Evolutionary conservation across 2,329 filamentous ascomycete genomes (phyloP).

Genomic region (Ustulina deusta): DNA sequence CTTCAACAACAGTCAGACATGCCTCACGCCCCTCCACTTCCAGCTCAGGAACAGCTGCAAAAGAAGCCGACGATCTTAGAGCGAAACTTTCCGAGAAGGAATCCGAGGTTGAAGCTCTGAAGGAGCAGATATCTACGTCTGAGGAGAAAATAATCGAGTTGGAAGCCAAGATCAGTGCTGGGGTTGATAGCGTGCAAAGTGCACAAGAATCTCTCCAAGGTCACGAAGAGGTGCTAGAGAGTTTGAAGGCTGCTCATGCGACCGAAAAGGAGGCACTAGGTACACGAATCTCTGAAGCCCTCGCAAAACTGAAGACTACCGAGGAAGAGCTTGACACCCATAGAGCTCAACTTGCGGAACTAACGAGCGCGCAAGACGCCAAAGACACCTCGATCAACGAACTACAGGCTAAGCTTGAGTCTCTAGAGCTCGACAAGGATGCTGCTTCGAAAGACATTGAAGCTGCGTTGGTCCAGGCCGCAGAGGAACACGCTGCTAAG

Average conservation of each 20-base stretch:
- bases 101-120: constrained; percentile 67
- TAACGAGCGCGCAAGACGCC: constrained; percentile 62
- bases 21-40: constrained; percentile 57
- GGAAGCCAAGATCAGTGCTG: constrained; percentile 62
- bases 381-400: constrained; percentile 61
- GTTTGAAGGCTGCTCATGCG: constrained; percentile 63
- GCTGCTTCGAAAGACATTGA: constrained; percentile 55
- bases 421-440: constrained; percentile 57
- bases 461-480: constrained; percentile 54
- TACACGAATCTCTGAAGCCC: constrained; percentile 60
- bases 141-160: constrained; percentile 68
- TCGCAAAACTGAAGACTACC: constrained; percentile 63
- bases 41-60: constrained; percentile 57
- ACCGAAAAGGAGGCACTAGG: constrained; percentile 61
- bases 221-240: constrained; percentile 61
- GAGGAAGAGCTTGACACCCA: constrained; percentile 64
- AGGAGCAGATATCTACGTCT: constrained; percentile 66
- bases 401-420: constrained; percentile 65
- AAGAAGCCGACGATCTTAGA: constrained; percentile 71
- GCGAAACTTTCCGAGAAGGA: constrained; percentile 69
- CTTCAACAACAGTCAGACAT: constrained; percentile 56
- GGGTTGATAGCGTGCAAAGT: constrained; percentile 52
- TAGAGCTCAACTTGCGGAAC: constrained; percentile 61
- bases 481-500: constrained; percentile 62
- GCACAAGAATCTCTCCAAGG: constrained; percentile 58